A percentile compares a stretch with the other conserved stretches of the same genome.
phyloP scores from a whole-genome alignment of 345 rosid species.

The Heritiera fomes region DNA sequence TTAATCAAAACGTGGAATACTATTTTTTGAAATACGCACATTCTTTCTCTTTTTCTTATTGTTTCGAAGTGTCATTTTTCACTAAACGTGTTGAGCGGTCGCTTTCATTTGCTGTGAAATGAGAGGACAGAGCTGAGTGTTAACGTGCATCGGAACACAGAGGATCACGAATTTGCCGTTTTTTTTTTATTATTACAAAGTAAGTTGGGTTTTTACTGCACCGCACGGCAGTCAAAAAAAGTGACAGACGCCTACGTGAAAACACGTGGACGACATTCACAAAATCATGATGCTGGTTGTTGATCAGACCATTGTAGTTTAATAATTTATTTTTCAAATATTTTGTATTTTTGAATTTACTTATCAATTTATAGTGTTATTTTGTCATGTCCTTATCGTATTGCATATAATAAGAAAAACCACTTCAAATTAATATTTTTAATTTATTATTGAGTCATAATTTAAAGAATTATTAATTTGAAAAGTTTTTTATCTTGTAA shows the following conservation, averaged over 20 bases:
- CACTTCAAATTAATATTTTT: too few species aligned
- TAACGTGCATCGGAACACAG: slow-evolving; percentile 24
- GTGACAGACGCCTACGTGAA: neutral
- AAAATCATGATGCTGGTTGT: neutral
- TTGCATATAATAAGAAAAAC: too few species aligned
- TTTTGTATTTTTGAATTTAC: too few species aligned
- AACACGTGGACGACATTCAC: slow-evolving; percentile 1
- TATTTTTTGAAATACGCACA: neutral
- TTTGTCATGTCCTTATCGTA: too few species aligned
- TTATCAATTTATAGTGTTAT: too few species aligned
- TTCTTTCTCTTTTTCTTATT: neutral
- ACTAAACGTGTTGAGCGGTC: neutral
- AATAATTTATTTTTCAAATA: too few species aligned
- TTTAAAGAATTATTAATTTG: too few species aligned
- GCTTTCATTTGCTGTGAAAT: neutral
- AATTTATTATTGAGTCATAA: too few species aligned
- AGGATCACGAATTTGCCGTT: neutral
- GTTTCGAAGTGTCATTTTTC: neutral
- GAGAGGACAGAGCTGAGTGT: neutral
- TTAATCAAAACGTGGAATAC: neutral
- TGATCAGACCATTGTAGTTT: too few species aligned
- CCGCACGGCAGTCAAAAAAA: slow-evolving; percentile 1
- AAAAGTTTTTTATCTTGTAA: too few species aligned
- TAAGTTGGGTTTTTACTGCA: slow-evolving; percentile 4
- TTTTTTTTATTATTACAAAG: neutral